phyloP scores from a whole-genome alignment of 306 rosid species.

The Benincasa hispida region DNA sequence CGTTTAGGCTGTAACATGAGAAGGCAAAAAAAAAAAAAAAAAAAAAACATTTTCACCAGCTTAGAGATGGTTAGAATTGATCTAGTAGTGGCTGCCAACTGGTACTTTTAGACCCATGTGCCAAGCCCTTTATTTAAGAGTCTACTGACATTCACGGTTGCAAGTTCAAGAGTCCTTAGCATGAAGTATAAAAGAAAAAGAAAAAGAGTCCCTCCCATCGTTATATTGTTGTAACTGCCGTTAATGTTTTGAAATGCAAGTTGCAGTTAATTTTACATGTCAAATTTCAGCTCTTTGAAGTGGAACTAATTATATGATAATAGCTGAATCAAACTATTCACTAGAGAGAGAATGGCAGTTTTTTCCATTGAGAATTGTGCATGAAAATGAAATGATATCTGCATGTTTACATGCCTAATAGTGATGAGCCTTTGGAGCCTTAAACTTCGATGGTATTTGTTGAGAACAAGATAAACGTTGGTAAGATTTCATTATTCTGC shows the following conservation, averaged over 20 bases:
- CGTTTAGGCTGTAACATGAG: background rate
- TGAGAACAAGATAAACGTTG: background rate
- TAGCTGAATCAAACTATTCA: background rate
- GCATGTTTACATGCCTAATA: background rate
- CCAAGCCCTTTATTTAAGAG: background rate
- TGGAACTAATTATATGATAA: background rate
- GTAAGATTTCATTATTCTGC: background rate
- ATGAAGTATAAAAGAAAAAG: background rate
- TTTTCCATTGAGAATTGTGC: background rate
- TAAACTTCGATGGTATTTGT: background rate
- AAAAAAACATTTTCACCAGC: background rate
- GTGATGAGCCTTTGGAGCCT: background rate
- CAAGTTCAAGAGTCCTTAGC: background rate
- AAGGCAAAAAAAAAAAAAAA: too few species aligned
- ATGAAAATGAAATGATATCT: background rate
- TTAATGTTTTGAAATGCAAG: background rate
- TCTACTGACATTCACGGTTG: background rate
- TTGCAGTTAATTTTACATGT: background rate
- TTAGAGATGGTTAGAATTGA: background rate
- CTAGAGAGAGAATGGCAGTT: background rate
- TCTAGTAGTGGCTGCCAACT: background rate
- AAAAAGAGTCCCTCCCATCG: background rate
- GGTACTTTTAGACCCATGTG: background rate
- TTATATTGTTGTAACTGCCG: background rate
- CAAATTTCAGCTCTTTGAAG: background rate